Conservation (phyloP, 257 asterid genomes). For the Anisodus acutangulus region DNA sequence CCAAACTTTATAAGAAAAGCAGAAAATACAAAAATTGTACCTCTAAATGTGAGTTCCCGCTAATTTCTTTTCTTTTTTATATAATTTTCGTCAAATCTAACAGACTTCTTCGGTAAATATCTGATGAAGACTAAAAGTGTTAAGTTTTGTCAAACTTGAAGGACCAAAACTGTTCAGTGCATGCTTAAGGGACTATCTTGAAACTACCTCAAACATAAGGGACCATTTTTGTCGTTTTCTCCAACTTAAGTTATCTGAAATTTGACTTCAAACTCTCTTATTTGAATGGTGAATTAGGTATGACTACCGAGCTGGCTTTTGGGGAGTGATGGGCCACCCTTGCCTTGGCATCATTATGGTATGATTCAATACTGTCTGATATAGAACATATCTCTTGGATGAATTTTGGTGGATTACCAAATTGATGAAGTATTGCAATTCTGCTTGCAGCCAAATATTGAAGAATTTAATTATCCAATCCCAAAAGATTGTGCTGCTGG, state of each 20-base stretch:
- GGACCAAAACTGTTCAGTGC: too few relatives aligned
- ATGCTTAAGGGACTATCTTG: too few relatives aligned
- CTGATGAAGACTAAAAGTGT: too few relatives aligned
- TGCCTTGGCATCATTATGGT: constrained; percentile 89
- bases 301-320: constrained; percentile 85
- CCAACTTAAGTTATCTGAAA: not conserved
- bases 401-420: not conserved
- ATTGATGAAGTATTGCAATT: constrained; percentile 1
- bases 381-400: not conserved
- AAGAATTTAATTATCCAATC: constrained; percentile 74
- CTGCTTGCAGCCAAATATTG: constrained; percentile 82
- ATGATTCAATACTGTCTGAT: constrained; percentile 41
- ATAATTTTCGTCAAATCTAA: too few relatives aligned
- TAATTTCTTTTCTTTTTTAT: too few relatives aligned
- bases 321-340: constrained; percentile 97
- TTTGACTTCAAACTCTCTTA: not conserved
- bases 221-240: too few relatives aligned
- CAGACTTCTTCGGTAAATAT: too few relatives aligned
- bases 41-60: too few relatives aligned
- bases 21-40: too few relatives aligned
- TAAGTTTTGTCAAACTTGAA: too few relatives aligned
- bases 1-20: too few relatives aligned
- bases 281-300: constrained; percentile 58
- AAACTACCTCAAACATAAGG: too few relatives aligned
- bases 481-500: constrained; percentile 85